Base-by-base conservation (phyloP, 495 filamentous ascomycete genomes). In the Penicillium silybi region DNA sequence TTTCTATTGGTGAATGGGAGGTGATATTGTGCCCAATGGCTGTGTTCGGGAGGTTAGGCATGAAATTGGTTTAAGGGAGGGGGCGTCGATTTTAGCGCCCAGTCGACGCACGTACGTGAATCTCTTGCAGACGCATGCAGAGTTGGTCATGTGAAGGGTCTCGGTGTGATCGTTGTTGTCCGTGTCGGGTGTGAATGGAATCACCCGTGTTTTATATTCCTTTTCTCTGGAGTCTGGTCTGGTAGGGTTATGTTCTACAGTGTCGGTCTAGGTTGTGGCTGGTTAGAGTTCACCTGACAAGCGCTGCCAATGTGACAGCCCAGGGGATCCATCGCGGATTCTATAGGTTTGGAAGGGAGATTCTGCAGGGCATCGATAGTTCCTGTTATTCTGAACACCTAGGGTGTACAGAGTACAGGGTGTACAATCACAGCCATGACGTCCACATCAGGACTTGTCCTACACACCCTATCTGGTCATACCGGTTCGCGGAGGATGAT, bases 121-220 rank as follows among this genome's bases (percentile, higher is more conserved):
- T 65, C 62, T 65, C 56, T 57, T 61, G 59, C 59, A 59, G 50
- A 51, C 62, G 69, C 70, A 73, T 73, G 70, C 68, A 73, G 68
- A 69, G 54, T 52, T 40, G 60, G 67, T 73, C 70, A 73, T 73
- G 70, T 73, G 70, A 39, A 39, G 18, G 37, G 4, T 16, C 3
- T 45, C 46, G 38, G 57, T n/a, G 40, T 29, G 44, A 41, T 52
- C 35, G 22, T 23, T 23, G 22, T 23, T 23, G 2, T 23, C 22
- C 22, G 6, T 6, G 22, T 23, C 22, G 22, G 22, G 22, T 23
- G 29, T 3, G 29, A 32, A 32, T 32, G 10, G 1, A 13, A 32
- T 32, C 8, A 32, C 1, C 11, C 7, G 26, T 32, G 22, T 23
- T 6, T n/a, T n/a, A n/a, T n/a, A n/a, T n/a, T n/a, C n/a, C n/a